Base-by-base conservation (phyloP, 345 rosid species). In the Geranium rotundifolium region DNA sequence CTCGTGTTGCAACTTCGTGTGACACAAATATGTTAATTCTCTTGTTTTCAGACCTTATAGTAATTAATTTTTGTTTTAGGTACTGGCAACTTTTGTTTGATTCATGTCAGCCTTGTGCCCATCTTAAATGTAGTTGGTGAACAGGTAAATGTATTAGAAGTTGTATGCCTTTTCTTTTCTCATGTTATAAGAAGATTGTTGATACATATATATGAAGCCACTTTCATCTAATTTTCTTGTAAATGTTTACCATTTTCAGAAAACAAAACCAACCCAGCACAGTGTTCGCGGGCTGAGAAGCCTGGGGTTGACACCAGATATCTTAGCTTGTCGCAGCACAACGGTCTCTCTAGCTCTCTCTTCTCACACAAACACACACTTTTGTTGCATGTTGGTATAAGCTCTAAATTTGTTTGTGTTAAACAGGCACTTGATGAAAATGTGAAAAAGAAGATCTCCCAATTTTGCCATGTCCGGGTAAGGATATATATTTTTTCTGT, bases 181-280 rank as follows among this genome's bases (percentile, higher is more conserved):
- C 37, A 34, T 34, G 41, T 34, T 5, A 2, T 2, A 31, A 8
- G 27, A 23, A 23, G 27, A 23, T 23, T 23, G 27, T 0, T 23
- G 27, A 23, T 23, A 34, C 3, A 34, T 5, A 34, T 34, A 34
- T 5, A 4, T 34, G 41, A 23, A 34, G 41, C 6, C 4, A 34
- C 10, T 34, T 8, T 34, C 41, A 8, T 34, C 41, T 8, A 34
- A 1, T 5, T 34, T 34, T 5, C 4, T 34, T 34, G 41, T 9
- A 49, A 15, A n/a, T 56, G 19, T 16, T 58, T 52, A 15, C 46
- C 41, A 34, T 50, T 63, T 37, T 30, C 81, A 93, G 97, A 93
- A 93, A 86, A 93, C 99, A 67, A 93, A 93, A 78, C 99, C 99
- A 58, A 93, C 99, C 16, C 99, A 93, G 73, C 99, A 90, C 59